Base-by-base conservation (phyloP, 345 rosid genomes). In the Pistacia vera region DNA sequence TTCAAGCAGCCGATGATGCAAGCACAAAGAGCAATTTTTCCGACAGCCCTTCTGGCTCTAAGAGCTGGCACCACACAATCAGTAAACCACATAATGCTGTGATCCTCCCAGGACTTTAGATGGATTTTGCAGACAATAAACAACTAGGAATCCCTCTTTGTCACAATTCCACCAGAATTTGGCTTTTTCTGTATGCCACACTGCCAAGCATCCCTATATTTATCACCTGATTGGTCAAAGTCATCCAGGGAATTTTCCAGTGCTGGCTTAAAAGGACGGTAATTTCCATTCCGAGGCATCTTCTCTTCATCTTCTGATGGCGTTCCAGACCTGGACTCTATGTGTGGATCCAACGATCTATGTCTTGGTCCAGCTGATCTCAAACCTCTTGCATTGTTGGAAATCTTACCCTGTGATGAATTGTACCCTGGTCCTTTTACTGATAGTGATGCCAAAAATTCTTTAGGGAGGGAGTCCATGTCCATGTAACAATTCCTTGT, bases 401-500 rank as follows among this genome's bases (percentile, higher is more conserved):
- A 63, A 70, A 83, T 79, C 83, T 90, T 93, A 16, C 92, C 91
- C 22, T 82, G 90, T 25, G 76, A 76, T 55, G 87, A 71, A 80
- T 78, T 70, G 62, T 81, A 82, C 75, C 88, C 80, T 13, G 83
- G 71, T 69, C 84, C 97, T 76, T 88, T 93, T 35, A 59, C 67
- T 30, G 35, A n/a, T 18, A 73, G 48, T 51, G 89, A 79, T 56
- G 69, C 80, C 11, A 66, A 76, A 75, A 96, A 89, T 52, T 96
- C 97, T 73, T 87, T 88, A 59, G 99, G 99, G 11, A 96, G 83
- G 61, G 98, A 85, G 46, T 91, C 97, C 97, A 91, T 92, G 84
- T 92, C 93, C 95, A 90, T 89, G 76, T 90, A 92, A 83, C 99
- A 96, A 56, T 85, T 91, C 85, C 99, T 93, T 44, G 84, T 87